Base-by-base conservation (phyloP, 1,284 basidiomycete species). In the Cutaneotrichosporon arboriforme region DNA sequence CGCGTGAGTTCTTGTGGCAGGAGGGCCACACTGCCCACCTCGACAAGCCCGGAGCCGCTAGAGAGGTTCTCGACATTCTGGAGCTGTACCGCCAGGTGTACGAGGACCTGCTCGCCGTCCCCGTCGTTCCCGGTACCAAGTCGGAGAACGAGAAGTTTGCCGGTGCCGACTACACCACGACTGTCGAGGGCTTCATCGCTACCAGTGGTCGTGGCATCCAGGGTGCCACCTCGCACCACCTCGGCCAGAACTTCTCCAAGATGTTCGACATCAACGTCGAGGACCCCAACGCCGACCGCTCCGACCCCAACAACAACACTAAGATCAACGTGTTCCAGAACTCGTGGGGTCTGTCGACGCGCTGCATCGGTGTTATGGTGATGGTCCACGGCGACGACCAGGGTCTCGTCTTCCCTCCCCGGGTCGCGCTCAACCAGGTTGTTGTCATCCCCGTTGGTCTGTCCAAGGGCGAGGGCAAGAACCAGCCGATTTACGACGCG, bases 141-240 rank as follows among this genome's bases (percentile, higher is more conserved):
- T 97, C 93, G 13, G 92, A 97, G 75, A 98, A 98, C 78, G 94
- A 99, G 78, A 98, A 97, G 77, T 99, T 99, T 65, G 94, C 96
- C 9, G 94, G 94, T 51, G 96, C 90, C 2, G 81, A 94, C 69
- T 98, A 98, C 80, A 99, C 96, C 21, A 98, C 96, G 38, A 97
- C 96, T 38, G 84, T 97, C 53, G 94, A 99, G 76, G 94, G 94
- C 46, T 99, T 97, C 79, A 87, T 99, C 66, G 91, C 96, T 9
- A 92, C 93, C 10, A 88, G 94, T 13, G 96, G 94, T 33, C 87
- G 96, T 59, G 96, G 94, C 60, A 97, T 99, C 69, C 94, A 99
- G 78, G 94, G 84, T 39, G 94, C 84, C n/a, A 98, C 94, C 0
- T 97, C 92, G 23, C 94, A 98, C 74, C 94, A 90, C 74, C 83